Conservation (phyloP, 139 green algal species). For the Zygnema cylindricum region DNA sequence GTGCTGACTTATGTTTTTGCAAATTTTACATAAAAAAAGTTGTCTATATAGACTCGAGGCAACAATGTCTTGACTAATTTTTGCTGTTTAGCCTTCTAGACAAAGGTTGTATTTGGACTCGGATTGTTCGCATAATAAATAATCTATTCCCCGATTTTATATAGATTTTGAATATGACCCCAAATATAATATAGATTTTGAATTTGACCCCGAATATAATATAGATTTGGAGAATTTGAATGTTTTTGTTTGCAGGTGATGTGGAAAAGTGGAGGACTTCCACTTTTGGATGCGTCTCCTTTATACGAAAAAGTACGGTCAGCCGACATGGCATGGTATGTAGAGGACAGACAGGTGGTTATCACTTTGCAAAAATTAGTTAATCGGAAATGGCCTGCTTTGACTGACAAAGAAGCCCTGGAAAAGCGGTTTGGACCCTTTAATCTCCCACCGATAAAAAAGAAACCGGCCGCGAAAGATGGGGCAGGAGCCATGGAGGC, state of each 20-base stretch:
- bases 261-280: neutral
- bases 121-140: neutral
- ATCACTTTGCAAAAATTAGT: conserved; percentile 38
- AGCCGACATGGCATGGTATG: conserved; percentile 44
- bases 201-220: neutral
- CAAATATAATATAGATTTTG: neutral
- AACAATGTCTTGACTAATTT: too few relatives aligned
- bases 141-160: neutral
- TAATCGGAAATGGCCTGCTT: conserved; percentile 24
- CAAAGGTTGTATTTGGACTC: neutral
- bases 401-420: conserved; percentile 47
- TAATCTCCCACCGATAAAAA: neutral
- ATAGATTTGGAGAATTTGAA: neutral
- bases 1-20: too few relatives aligned
- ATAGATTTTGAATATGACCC: neutral
- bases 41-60: too few relatives aligned
- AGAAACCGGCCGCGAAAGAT: conserved; percentile 27
- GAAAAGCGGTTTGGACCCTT: conserved; percentile 49
- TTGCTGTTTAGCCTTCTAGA: too few relatives aligned
- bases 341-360: conserved; percentile 38
- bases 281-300: conserved; percentile 21
- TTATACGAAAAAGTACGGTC: conserved; percentile 45
- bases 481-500: conserved; percentile 9
- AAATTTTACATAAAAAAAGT: too few relatives aligned
- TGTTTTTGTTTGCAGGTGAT: conserved; percentile 4